Evolutionary conservation across 192 early-diverging fungal species (phyloP), one percentile per base, ranked within the genome.

Genomic region (Mortierella alpina): DNA sequence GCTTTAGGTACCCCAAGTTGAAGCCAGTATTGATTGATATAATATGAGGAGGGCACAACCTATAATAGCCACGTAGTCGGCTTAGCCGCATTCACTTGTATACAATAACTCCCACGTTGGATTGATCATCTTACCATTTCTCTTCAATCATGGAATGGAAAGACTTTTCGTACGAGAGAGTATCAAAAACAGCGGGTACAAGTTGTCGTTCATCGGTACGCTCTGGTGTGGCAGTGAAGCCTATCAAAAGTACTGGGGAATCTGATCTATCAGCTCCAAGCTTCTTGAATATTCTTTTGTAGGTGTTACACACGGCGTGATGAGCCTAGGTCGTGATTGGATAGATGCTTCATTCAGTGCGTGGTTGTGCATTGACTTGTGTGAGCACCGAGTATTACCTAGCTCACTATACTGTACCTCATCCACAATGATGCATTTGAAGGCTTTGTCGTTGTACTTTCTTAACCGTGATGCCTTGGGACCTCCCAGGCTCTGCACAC

Each of bases 341-440:
- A 48, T 17, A 31, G 44, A 15, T 39, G 11, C 31, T 31, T 50
- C 11, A 17, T 17, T 55, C 17, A 8, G 82, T 11, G 46, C 2
- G 63, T 20, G 60, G 12, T 12, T 51, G 11, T 22, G 61, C n/a
- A 6, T n/a, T 17, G 20, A 23, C 56, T 48, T 31, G 31, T 31
- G 31, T 31, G 31, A 31, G 31, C 31, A 31, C 31, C 31, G 31
- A 31, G 31, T 31, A 31, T 31, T 31, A 31, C 31, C 31, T 31
- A 1, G 31, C 31, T 31, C 31, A 31, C 31, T 31, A 31, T 31
- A 31, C 31, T 31, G 31, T 31, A 86, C 82, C 84, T 95, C 91
- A 73, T 93, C 95, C 49, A 97, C 93, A n/a, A 97, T 84, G 41
- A 97, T 90, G 41, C 88, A 87, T 70, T 97, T 96, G 90, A 92